Evolutionary conservation across 2,329 filamentous ascomycete species (phyloP).

Genomic region (Dryadomyces sulphureus): DNA sequence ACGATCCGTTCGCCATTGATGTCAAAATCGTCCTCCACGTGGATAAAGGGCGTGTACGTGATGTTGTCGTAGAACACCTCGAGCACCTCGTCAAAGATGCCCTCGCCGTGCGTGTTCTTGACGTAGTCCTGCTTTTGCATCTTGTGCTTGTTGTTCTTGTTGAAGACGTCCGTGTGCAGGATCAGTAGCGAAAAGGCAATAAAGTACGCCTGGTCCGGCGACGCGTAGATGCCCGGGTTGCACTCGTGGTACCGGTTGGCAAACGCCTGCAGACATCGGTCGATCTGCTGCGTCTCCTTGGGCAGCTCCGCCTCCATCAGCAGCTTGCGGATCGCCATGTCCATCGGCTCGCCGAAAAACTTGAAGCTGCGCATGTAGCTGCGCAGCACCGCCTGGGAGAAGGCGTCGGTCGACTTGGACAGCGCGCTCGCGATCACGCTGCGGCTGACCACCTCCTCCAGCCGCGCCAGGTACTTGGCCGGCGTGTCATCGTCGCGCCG

Average conservation of each 20-base stretch:
- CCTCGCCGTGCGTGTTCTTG: constrained; percentile 84
- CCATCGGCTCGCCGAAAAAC: constrained; percentile 94
- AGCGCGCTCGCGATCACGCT: constrained; percentile 74
- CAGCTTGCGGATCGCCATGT: constrained; percentile 92
- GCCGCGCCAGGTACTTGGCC: constrained; percentile 69
- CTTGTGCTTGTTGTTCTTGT: constrained; percentile 98
- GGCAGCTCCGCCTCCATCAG: constrained; percentile 93
- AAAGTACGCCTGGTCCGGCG: constrained; percentile 91
- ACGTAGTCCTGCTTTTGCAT: constrained; percentile 95
- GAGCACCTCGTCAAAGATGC: constrained; percentile 83
- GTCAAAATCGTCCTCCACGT: constrained; percentile 84
- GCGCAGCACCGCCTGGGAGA: constrained; percentile 67
- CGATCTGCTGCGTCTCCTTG: constrained; percentile 96
- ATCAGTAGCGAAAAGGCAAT: constrained; percentile 95
- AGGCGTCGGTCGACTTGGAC: constrained; percentile 74
- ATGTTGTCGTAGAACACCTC: constrained; percentile 99
- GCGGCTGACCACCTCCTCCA: constrained; percentile 67
- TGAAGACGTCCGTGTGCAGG: constrained; percentile 96
- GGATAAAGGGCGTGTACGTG: constrained; percentile 93
- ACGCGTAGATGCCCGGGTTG: constrained; percentile 88
- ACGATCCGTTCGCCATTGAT: constrained; percentile 60
- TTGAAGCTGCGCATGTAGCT: constrained; percentile 93
- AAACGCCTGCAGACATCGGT: constrained; percentile 85
- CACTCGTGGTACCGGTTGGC: constrained; percentile 96
- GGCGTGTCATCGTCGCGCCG: constrained; percentile 79